These are phyloP conservation scores for Kokia cookei DNA, from an alignment of 441 rosid species.

Conservation along the genomic window DNA sequence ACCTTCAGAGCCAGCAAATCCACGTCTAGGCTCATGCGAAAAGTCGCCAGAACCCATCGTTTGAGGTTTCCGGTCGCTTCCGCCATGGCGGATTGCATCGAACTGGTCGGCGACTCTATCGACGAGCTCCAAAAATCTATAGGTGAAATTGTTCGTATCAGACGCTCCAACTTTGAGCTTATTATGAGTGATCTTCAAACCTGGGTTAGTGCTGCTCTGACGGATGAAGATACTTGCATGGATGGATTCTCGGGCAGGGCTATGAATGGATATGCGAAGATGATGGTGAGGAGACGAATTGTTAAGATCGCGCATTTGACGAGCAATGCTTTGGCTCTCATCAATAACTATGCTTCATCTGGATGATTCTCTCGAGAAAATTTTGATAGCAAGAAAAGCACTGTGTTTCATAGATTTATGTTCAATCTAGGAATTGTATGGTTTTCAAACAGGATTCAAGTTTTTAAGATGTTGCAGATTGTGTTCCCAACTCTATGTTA, in stretches of 20 bases:
- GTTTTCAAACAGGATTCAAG: too few species aligned
- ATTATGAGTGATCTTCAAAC: conserved; percentile 53
- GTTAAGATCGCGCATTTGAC: conserved; percentile 42
- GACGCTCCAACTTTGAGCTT: conserved; percentile 24
- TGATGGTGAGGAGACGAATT: conserved; percentile 34
- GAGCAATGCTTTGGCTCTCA: conserved; percentile 67
- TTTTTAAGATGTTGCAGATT: not conserved
- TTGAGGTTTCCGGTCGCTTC: conserved; percentile 27
- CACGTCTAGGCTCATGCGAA: conserved; percentile 26
- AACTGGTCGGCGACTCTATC: conserved; percentile 46
- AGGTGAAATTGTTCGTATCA: conserved; percentile 31
- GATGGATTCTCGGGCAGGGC: conserved; percentile 44
- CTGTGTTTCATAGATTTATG: not conserved
- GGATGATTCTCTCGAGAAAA: not conserved
- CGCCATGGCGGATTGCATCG: conserved; percentile 58
- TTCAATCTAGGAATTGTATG: not conserved
- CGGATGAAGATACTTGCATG: conserved; percentile 67
- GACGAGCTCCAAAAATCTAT: conserved; percentile 48
- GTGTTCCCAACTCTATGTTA: not conserved
- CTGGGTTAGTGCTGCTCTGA: conserved; percentile 80
- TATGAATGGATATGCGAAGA: conserved; percentile 29
- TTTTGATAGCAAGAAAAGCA: not conserved
- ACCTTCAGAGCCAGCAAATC: conserved; percentile 42
- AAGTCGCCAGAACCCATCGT: conserved; percentile 26
- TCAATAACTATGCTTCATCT: conserved; percentile 42